Evolutionary conservation across 805 yeast species (phyloP).

Genomic region (Kluyveromyces starmeri): DNA sequence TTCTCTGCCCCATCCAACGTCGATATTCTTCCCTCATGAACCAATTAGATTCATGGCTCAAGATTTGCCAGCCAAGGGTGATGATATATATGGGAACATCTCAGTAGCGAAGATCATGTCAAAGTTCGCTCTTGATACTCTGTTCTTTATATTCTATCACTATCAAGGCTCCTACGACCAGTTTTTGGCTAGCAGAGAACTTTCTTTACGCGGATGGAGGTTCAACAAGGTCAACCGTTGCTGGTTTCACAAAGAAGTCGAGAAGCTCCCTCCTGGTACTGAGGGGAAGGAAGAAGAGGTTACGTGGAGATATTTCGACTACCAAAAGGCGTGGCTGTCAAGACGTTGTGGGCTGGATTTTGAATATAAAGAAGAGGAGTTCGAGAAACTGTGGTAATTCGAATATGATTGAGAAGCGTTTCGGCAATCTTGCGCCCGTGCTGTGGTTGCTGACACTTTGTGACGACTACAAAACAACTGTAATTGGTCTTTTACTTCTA

Average conservation of each 20-base stretch:
- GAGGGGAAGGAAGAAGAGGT: constrained; percentile 37
- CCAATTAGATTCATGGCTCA: constrained; percentile 28
- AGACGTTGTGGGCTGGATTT: constrained; percentile 36
- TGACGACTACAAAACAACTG: too few relatives aligned
- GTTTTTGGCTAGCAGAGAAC: constrained; percentile 71
- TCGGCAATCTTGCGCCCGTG: too few relatives aligned
- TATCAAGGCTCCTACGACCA: constrained; percentile 63
- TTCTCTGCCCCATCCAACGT: constrained; percentile 78
- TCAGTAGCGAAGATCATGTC: constrained; percentile 51
- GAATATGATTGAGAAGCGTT: too few relatives aligned
- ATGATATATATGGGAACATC: constrained; percentile 27
- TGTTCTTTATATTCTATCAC: constrained; percentile 88
- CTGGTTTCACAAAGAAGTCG: constrained; percentile 51
- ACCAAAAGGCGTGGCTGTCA: constrained; percentile 59
- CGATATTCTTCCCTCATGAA: constrained; percentile 70
- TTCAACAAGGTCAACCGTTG: constrained; percentile 33
- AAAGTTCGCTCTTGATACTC: constrained; percentile 76
- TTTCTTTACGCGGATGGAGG: constrained; percentile 72
- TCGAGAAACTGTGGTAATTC: constrained; percentile 29
- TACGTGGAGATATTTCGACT: constrained; percentile 78
- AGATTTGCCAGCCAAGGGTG: constrained; percentile 9
- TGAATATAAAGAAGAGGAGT: constrained; percentile 38
- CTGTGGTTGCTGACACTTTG: too few relatives aligned
- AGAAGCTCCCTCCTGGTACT: constrained; percentile 75
- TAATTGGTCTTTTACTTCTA: neutral